phyloP scores from a whole-genome alignment of 208 protist species.

The Ichthyophonus hoferi region DNA sequence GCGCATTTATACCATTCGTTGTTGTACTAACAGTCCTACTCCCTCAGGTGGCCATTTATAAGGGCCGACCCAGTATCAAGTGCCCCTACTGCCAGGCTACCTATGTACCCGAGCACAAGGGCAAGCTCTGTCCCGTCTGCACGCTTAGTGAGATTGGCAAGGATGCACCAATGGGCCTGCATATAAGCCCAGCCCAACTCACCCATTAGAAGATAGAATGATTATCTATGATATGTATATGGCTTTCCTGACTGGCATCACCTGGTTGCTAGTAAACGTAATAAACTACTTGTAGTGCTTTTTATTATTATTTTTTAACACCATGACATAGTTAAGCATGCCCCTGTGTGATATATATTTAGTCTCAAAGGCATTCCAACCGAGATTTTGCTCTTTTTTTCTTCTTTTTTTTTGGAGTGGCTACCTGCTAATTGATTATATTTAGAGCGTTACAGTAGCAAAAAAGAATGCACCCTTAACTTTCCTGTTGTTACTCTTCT shows the following conservation, averaged over 20 bases:
- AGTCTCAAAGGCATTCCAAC: too few species aligned
- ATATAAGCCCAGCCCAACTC: constrained; percentile 11
- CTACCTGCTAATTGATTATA: too few species aligned
- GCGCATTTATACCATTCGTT: constrained; percentile 29
- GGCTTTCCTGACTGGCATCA: too few species aligned
- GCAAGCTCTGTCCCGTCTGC: constrained; percentile 68
- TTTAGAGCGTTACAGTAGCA: too few species aligned
- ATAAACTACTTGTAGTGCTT: too few species aligned
- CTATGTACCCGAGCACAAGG: constrained; percentile 66
- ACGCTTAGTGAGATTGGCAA: constrained; percentile 59
- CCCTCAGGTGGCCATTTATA: constrained; percentile 62
- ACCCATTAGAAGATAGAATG: neutral
- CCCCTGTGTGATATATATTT: constrained; percentile 8
- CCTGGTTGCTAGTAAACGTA: too few species aligned
- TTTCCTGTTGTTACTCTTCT: too few species aligned
- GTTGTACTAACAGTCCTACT: too few species aligned
- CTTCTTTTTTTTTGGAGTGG: too few species aligned
- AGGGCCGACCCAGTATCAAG: constrained; percentile 53
- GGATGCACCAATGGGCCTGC: constrained; percentile 22
- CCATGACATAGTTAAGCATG: neutral
- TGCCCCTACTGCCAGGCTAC: constrained; percentile 84
- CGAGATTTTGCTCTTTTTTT: too few species aligned
- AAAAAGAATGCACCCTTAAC: too few species aligned
- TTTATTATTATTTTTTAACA: neutral
- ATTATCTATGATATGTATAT: too few species aligned